Percentiles rank a stretch among this genome's conserved stretches.
Conservation (phyloP, 129 eudicot genomes). For the Lactuca sativa region DNA sequence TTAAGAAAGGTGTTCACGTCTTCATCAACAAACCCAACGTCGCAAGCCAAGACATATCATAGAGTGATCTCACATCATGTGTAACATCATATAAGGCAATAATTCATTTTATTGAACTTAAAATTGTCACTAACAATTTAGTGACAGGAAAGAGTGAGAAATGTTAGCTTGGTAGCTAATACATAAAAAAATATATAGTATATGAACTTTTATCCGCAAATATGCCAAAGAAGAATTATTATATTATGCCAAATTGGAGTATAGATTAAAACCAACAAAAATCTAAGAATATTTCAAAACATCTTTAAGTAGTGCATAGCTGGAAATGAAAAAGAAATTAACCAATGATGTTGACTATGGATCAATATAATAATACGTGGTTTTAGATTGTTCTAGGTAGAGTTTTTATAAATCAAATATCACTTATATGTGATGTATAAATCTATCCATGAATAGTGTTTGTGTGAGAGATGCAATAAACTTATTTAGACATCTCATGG, state of each 20-base stretch:
- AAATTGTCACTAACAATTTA: not conserved
- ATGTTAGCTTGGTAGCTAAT: not conserved
- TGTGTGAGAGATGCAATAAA: no score
- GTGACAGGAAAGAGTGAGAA: not conserved
- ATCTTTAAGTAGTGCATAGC: not conserved
- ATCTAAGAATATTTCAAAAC: not conserved
- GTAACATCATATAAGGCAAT: not conserved
- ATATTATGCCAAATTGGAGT: not conserved
- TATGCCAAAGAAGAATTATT: not conserved
- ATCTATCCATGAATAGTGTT: not conserved
- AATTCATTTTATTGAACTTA: not conserved
- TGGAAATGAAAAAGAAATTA: not conserved
- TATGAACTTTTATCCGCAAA: not conserved
- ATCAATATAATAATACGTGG: not conserved
- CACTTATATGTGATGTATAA: not conserved
- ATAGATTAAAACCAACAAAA: not conserved
- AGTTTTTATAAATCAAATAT: no score
- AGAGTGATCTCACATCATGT: not conserved
- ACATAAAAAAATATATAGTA: no score
- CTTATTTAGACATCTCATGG: no score
- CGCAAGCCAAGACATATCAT: not conserved
- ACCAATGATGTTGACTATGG: not conserved
- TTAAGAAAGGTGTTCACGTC: not conserved
- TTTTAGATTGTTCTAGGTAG: not conserved
- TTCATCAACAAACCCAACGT: not conserved